Conservation (phyloP, 352 stramenopile genomes). For the Phytophthora rubi region DNA sequence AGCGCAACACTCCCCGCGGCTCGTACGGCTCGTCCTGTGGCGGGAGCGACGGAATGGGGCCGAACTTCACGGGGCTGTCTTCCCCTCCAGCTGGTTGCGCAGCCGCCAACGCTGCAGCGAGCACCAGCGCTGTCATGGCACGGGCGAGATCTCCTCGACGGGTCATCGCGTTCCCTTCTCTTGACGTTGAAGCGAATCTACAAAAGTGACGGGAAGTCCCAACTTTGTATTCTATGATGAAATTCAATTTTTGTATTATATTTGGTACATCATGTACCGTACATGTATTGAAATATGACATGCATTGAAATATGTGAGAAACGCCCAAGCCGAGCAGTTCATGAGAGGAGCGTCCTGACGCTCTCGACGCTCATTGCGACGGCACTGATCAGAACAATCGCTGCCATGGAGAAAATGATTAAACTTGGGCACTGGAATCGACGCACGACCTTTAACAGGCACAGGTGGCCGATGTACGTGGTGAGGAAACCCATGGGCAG, state of each 20-base stretch:
- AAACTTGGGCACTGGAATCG: slow-evolving; percentile 71
- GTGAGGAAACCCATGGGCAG: slow-evolving; percentile 66
- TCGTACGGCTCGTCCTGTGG: slow-evolving; percentile 23
- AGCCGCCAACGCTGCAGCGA: slow-evolving; percentile 6
- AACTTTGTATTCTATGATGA: not conserved
- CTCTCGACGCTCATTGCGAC: slow-evolving; percentile 72
- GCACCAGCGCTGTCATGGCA: slow-evolving; percentile 13
- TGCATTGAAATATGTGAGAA: not conserved
- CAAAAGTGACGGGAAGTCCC: slow-evolving; percentile 5
- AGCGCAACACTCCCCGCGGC: slow-evolving; percentile 26
- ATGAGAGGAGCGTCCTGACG: slow-evolving; percentile 40
- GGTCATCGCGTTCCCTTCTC: slow-evolving; percentile 9
- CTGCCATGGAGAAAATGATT: slow-evolving; percentile 76
- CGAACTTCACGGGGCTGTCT: slow-evolving; percentile 35
- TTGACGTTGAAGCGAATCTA: slow-evolving; percentile 28
- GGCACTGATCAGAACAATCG: slow-evolving; percentile 67
- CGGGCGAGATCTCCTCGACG: slow-evolving; percentile 9
- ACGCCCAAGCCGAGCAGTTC: not conserved
- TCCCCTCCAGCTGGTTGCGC: slow-evolving; percentile 15
- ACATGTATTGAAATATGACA: no score
- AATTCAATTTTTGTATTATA: no score
- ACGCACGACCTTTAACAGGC: slow-evolving; percentile 53
- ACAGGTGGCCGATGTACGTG: slow-evolving; percentile 66
- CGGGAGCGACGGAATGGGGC: slow-evolving; percentile 28
- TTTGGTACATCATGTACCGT: no score